A percentile compares a stretch with the other conserved stretches of the same genome.
Conservation (phyloP, 805 yeast genomes). For the Maudiozyma saulgeensis region DNA sequence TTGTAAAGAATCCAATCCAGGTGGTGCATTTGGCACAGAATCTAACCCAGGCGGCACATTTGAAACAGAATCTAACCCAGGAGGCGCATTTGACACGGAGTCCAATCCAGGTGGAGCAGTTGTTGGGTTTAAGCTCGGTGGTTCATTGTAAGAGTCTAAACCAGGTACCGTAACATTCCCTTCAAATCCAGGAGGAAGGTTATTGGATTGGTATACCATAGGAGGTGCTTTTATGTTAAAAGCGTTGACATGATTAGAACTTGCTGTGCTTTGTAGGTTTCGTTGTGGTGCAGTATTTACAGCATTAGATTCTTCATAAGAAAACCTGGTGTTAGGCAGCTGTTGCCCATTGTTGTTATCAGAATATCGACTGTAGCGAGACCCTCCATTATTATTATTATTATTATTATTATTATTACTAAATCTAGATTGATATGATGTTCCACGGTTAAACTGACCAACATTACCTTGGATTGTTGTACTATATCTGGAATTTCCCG, state of each 20-base stretch:
- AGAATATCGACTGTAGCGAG: not conserved
- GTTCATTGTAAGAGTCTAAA: not conserved
- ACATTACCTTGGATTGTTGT: not conserved
- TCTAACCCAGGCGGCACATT: too few relatives aligned
- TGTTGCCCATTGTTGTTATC: not conserved
- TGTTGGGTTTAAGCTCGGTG: not conserved
- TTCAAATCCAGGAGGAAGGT: not conserved
- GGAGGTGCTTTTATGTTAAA: not conserved
- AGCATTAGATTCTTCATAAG: too few relatives aligned
- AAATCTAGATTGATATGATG: not conserved
- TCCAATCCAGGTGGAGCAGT: constrained; percentile 3
- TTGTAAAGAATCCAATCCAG: too few relatives aligned
- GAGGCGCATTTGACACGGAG: not conserved
- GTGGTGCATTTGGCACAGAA: too few relatives aligned
- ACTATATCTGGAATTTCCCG: not conserved
- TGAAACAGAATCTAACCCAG: not conserved
- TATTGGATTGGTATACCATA: not conserved
- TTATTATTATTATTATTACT: not conserved
- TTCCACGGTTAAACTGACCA: not conserved
- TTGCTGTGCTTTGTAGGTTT: not conserved
- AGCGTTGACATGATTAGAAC: not conserved
- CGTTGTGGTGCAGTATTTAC: too few relatives aligned
- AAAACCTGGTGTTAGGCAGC: too few relatives aligned
- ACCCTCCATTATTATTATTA: not conserved
- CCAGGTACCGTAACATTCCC: not conserved